These are phyloP conservation scores for Phaeotremella fagi DNA, from an alignment of 768 basidiomycete genomes.

Conservation along the genomic window DNA sequence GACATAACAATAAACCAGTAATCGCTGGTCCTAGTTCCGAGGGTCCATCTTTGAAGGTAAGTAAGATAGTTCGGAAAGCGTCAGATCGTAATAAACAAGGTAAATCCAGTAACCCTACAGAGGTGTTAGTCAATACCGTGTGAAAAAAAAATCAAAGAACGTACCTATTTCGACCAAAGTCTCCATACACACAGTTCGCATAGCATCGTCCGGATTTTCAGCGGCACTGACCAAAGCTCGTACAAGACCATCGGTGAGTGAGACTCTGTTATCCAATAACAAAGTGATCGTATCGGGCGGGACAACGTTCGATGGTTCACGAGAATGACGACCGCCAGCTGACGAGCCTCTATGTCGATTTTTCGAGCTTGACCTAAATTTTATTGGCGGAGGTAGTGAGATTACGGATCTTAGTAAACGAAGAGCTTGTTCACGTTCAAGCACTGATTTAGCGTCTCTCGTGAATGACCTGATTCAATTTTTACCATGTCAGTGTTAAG, in stretches of 20 bases:
- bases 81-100: slow-evolving; percentile 73
- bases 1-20: slow-evolving; percentile 71
- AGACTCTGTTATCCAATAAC: slow-evolving; percentile 18
- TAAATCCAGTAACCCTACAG: slow-evolving; percentile 77
- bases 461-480: slow-evolving; percentile 64
- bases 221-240: slow-evolving; percentile 88
- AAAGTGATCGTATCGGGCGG: not conserved
- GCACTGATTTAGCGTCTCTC: slow-evolving; percentile 67
- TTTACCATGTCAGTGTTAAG: slow-evolving; percentile 3
- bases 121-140: slow-evolving; percentile 1
- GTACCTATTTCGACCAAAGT: slow-evolving; percentile 84
- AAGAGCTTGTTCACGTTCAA: slow-evolving; percentile 84
- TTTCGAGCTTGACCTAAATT: not conserved
- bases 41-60: slow-evolving; percentile 85
- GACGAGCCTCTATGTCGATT: not conserved
- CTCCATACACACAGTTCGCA: slow-evolving; percentile 73
- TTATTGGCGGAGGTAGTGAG: slow-evolving; percentile 59
- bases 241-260: slow-evolving; percentile 50
- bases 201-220: slow-evolving; percentile 85
- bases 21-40: slow-evolving; percentile 70
- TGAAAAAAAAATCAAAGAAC: slow-evolving; percentile 40
- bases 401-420: slow-evolving; percentile 80
- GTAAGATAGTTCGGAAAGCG: slow-evolving; percentile 77
- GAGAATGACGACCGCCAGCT: slow-evolving; percentile 54
- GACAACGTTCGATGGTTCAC: slow-evolving; percentile 56